Evolutionary conservation across 2,329 filamentous ascomycete genomes (phyloP), one percentile per base, ranked within the genome.

Genomic region (Penicillium crustosum): DNA sequence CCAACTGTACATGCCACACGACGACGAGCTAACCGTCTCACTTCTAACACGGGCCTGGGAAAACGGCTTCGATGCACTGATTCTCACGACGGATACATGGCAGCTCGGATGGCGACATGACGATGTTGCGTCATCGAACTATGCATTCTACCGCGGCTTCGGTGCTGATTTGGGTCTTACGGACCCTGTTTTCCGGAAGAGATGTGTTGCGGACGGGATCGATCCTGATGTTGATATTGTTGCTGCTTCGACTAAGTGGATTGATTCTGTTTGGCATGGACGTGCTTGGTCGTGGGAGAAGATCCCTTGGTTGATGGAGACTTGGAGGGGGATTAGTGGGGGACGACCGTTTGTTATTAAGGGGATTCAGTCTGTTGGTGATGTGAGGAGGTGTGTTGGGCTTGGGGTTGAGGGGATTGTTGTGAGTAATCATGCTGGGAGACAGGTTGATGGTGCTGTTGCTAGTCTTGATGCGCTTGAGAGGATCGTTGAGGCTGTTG

Each of bases 371-470:
- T 84, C 82, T 15, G 82, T 84, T 0, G 77, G 79, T 41, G 89
- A 91, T 70, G 88, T 88, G 15, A 76, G 79, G 52, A 79, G 77
- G 63, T 85, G 85, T 2, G 79, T 86, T 36, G 80, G 87, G 51
- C 67, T 80, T 13, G 87, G 86, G 0, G 82, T 84, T 3, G 84
- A 90, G 62, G 88, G 85, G 0, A 88, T 91, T 48, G 81, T 91
- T 1, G 77, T 91, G 2, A 84, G 81, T 15, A 91, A 91, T 64
- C 89, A 91, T 69, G 89, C 88, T 1, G 88, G 88, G 0, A 73
- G 88, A 21, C 84, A 87, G 70, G 82, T 87, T 2, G 85, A 87
- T 63, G 84, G 84, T 0, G 83, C 84, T 3, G 76, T 84, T 55
- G 84, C 80, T 13, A 84, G 80, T 65, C 69, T 87, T 50, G 85